A percentile compares a stretch with the other conserved stretches of the same genome.
Evolutionary conservation across 176 grass and related monocot genomes (phyloP).

Genomic region (Rhynchospora pubera): DNA sequence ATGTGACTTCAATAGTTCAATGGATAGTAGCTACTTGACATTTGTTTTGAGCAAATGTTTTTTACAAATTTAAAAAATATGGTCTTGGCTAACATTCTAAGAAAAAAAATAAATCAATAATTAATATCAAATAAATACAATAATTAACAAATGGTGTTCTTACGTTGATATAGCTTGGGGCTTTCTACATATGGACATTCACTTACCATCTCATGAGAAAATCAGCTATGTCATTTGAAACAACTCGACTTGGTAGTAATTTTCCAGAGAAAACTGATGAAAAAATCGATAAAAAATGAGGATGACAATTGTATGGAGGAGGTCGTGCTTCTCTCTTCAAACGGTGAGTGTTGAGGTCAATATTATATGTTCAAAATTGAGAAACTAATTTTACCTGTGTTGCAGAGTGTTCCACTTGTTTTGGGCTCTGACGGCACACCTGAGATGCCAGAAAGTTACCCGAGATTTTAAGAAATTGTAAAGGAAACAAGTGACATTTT

Average conservation of each 20-base stretch:
- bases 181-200: conserved; percentile 22
- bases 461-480: not conserved
- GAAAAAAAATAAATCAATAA: not conserved
- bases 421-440: not conserved
- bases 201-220: conserved; percentile 26
- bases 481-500: not conserved
- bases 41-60: not conserved
- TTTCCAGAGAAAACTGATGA: not conserved
- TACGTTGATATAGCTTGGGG: conserved; percentile 16
- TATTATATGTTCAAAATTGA: not conserved
- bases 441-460: not conserved
- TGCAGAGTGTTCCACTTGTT: conserved; percentile 10
- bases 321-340: not conserved
- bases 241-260: not conserved
- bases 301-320: not conserved
- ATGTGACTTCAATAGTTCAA: not conserved
- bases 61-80: not conserved
- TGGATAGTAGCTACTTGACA: not conserved
- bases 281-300: not conserved
- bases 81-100: not conserved
- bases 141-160: not conserved
- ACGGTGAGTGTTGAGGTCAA: not conserved
- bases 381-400: too few relatives aligned
- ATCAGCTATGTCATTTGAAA: conserved; percentile 2
- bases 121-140: not conserved